phyloP scores from a whole-genome alignment of 139 green algal species.

The Eudorina sp. region DNA sequence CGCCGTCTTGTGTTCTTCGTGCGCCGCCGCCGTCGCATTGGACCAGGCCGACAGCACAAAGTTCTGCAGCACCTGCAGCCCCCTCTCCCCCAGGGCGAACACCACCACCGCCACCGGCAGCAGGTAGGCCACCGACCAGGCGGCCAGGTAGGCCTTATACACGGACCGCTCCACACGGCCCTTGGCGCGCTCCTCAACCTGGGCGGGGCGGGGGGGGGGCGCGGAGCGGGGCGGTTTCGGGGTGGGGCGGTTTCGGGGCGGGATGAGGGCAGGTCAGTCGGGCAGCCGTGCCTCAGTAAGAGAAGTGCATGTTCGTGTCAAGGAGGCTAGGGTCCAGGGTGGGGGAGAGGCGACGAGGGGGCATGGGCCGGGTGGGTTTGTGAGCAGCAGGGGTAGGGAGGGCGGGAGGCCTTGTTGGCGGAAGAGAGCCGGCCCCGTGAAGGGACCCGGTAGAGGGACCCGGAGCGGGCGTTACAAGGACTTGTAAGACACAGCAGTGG shows the following conservation, averaged over 20 bases:
- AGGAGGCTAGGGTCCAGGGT: too few relatives aligned
- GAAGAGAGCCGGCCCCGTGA: too few relatives aligned
- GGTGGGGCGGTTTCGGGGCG: neutral
- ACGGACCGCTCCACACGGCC: constrained; percentile 79
- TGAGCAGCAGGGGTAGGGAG: too few relatives aligned
- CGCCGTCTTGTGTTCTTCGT: constrained; percentile 8
- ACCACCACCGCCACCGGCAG: constrained; percentile 71
- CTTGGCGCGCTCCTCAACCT: constrained; percentile 80
- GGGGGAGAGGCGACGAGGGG: too few relatives aligned
- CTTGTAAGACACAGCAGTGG: too few relatives aligned
- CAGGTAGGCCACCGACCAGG: constrained; percentile 75
- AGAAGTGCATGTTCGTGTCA: too few relatives aligned
- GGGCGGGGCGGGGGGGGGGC: neutral
- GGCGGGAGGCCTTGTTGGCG: too few relatives aligned
- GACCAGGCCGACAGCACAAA: constrained; percentile 82
- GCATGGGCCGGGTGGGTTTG: too few relatives aligned
- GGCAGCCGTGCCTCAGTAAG: too few relatives aligned
- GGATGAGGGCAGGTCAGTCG: too few relatives aligned
- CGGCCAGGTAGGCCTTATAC: constrained; percentile 84
- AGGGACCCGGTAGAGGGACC: too few relatives aligned
- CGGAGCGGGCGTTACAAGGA: too few relatives aligned
- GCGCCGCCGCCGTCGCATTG: constrained; percentile 47
- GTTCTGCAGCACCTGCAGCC: constrained; percentile 82
- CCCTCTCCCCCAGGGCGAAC: constrained; percentile 60
- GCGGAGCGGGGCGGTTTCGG: neutral